These are phyloP conservation scores for Mycena crocata DNA, from an alignment of 768 basidiomycete species.

Conservation along the genomic window DNA sequence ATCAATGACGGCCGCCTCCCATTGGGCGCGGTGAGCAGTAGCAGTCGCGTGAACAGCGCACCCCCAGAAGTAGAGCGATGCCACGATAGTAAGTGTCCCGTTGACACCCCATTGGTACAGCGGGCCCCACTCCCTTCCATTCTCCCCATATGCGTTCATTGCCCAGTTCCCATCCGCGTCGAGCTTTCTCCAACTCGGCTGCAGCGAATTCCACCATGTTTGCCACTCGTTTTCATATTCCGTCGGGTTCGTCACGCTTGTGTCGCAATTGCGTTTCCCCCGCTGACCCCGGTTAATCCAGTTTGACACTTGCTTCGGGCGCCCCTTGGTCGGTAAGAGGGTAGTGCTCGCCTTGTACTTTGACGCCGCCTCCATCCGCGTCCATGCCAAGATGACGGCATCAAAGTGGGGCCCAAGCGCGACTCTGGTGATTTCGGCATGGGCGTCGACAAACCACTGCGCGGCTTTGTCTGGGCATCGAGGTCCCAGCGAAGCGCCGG, in stretches of 20 bases:
- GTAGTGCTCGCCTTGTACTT: neutral
- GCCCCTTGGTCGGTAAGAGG: neutral
- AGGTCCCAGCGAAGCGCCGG: no score
- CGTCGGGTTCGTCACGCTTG: neutral
- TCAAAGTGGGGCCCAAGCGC: slow-evolving; percentile 7
- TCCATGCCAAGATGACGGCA: neutral
- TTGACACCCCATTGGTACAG: slow-evolving; percentile 6
- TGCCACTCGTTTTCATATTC: neutral
- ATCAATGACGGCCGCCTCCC: neutral
- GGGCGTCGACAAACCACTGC: no score
- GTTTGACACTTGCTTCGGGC: neutral
- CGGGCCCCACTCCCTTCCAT: slow-evolving; percentile 3
- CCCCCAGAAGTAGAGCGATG: slow-evolving; percentile 11
- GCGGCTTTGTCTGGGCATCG: no score
- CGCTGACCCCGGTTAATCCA: neutral
- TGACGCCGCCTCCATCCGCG: slow-evolving; percentile 7
- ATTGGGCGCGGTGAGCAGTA: neutral
- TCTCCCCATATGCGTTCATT: neutral
- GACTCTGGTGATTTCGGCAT: no score
- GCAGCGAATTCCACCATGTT: slow-evolving; percentile 8
- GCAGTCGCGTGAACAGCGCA: neutral
- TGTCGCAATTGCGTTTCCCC: neutral
- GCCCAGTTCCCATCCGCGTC: neutral
- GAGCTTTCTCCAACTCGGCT: neutral
- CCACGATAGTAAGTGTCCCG: neutral